Conservation (phyloP, 495 filamentous ascomycete genomes). For the Neurospora cerealis region DNA sequence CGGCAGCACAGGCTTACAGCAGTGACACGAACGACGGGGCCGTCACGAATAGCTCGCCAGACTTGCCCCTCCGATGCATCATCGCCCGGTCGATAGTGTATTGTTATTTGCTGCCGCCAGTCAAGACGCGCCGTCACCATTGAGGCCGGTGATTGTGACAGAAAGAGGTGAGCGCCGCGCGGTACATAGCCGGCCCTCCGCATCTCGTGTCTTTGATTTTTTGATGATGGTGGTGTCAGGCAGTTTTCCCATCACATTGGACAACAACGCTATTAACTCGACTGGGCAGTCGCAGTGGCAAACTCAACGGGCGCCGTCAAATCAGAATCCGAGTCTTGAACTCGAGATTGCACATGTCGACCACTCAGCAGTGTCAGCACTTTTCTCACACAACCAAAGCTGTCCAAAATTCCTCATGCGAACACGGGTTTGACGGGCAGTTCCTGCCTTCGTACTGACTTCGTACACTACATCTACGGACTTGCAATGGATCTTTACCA, state of each 20-base stretch:
- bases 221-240: not conserved
- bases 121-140: not conserved
- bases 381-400: not conserved
- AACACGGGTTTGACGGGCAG: not conserved
- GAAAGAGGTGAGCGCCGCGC: not conserved
- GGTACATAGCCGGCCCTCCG: not conserved
- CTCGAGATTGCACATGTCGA: not conserved
- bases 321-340: not conserved
- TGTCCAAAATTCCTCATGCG: not conserved
- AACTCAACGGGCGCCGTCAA: not conserved
- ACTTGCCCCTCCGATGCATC: not conserved
- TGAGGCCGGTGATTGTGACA: not conserved
- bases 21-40: not conserved
- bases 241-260: not conserved
- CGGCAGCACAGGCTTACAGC: not conserved
- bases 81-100: not conserved
- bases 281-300: not conserved
- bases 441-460: not conserved
- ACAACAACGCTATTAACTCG: not conserved
- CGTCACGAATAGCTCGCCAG: not conserved
- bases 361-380: not conserved
- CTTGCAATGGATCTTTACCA: not conserved
- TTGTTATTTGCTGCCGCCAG: not conserved
- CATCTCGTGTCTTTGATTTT: not conserved
- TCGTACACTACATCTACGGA: not conserved